phyloP scores from a whole-genome alignment of 176 grass and related monocot genomes.

The Paspalum notatum region DNA sequence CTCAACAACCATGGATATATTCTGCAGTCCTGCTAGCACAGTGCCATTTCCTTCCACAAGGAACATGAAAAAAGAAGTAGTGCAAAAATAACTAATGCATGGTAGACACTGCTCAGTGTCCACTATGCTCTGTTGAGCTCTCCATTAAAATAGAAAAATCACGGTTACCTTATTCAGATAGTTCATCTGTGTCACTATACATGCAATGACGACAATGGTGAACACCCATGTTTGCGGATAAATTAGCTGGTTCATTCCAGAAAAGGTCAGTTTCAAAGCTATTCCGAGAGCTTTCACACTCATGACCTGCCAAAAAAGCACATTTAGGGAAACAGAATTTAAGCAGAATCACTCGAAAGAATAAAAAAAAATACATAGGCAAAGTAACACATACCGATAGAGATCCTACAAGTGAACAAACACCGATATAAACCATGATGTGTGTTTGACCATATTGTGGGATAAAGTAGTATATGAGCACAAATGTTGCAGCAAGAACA shows the following conservation, averaged over 20 bases:
- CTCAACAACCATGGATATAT: not conserved
- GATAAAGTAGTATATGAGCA: conserved; percentile 78
- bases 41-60: not conserved
- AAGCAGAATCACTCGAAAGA: not conserved
- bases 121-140: not conserved
- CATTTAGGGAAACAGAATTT: conserved; percentile 12
- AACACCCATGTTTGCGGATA: conserved; percentile 97
- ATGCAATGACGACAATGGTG: conserved; percentile 77
- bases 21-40: conserved; percentile 3
- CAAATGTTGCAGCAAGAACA: conserved; percentile 72
- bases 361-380: not conserved
- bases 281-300: conserved; percentile 98
- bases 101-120: not conserved
- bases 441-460: conserved; percentile 95
- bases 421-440: conserved; percentile 96
- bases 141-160: conserved; percentile 1
- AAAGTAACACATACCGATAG: conserved; percentile 69
- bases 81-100: not conserved
- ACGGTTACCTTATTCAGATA: conserved; percentile 94
- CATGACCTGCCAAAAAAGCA: conserved; percentile 78
- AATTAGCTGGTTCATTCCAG: conserved; percentile 87
- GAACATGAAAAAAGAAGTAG: not conserved
- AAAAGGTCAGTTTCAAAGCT: conserved; percentile 95
- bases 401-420: conserved; percentile 97
- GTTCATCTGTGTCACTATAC: conserved; percentile 92